Base-by-base conservation (phyloP, 192 early-diverging fungal species). In the Backusella mclennaniae region DNA sequence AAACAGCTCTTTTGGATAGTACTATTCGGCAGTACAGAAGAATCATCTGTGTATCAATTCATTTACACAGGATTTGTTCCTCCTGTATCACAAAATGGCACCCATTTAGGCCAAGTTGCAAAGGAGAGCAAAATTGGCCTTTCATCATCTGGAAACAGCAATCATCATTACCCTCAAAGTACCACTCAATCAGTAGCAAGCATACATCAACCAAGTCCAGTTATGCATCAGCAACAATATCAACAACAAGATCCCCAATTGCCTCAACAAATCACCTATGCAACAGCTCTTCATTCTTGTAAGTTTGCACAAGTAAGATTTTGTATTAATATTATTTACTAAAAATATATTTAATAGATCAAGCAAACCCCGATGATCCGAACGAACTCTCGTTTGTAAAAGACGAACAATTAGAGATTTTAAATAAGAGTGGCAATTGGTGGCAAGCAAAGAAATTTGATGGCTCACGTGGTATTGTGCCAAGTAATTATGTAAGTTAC, bases 401-500 rank as follows among this genome's bases (percentile, higher is more conserved):
- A 82, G 94, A 92, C 72, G 95, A 98, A 70, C 75, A 91, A 29
- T 79, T 99, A 80, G 92, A 95, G 56, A 91, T 99, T 63, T 83
- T 93, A 9, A 95, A 96, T 81, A 95, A 90, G 78, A 92, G 92
- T 84, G 97, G 97, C 80, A 97, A 99, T 81, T 99, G 97, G 97
- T 99, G 97, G 96, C 93, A 96, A 82, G 96, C 95, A 69, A 90
- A 90, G 73, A 93, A 92, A 82, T 83, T 85, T 26, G 90, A 96
- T 79, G 95, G 95, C 7, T 82, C 87, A 1, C 80, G 92, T 19
- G 96, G 96, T 66, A 98, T 98, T 83, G 94, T 90, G 26, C 96
- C 96, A 17, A 92, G 90, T 80, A 98, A 98, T 84, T 98, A 96
- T 66, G 81, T 82, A 82, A 82, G 81, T 77, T 35, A 21, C 19